Evolutionary conservation across 2,329 filamentous ascomycete genomes (phyloP).

Genomic region (Diaporthe sp.): DNA sequence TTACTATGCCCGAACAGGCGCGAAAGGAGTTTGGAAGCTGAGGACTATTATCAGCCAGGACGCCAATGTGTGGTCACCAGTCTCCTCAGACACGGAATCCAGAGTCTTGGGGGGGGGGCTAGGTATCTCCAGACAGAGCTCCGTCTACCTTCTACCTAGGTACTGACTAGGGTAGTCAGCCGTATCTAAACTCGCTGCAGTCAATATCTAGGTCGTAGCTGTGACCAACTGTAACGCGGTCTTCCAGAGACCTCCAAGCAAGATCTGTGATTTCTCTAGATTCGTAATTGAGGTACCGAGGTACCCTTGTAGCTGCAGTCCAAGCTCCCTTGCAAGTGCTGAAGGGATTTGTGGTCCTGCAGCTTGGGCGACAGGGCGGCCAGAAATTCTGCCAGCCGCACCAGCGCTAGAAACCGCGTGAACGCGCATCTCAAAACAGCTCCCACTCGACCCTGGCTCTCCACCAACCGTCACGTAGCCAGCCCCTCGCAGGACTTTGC

Average conservation of each 20-base stretch:
- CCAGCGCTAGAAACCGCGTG: background rate
- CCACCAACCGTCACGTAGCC: slow-evolving; percentile 7
- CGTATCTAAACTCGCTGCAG: background rate
- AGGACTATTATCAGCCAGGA: background rate
- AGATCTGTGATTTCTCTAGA: background rate
- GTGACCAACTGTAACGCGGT: background rate
- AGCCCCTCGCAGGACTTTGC: background rate
- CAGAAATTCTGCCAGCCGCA: slow-evolving; percentile 47
- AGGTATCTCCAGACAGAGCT: background rate
- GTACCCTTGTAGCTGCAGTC: background rate
- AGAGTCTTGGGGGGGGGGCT: background rate
- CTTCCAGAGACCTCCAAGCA: background rate
- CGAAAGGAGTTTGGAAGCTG: background rate
- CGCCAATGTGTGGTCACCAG: background rate
- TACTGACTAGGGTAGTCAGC: background rate
- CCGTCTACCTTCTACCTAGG: background rate
- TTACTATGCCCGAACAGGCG: background rate
- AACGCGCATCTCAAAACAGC: slow-evolving; percentile 27
- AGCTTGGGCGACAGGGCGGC: slow-evolving; percentile 33
- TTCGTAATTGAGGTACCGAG: background rate
- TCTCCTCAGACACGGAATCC: no score
- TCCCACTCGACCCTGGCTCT: slow-evolving; percentile 26
- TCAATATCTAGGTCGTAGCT: background rate
- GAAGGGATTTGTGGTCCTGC: slow-evolving; percentile 13
- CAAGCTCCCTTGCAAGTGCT: background rate